Percentiles rank a stretch among this genome's conserved stretches.
These are phyloP conservation scores for Bjerkandera adusta DNA, from an alignment of 1,284 basidiomycete genomes.

Conservation along the genomic window DNA sequence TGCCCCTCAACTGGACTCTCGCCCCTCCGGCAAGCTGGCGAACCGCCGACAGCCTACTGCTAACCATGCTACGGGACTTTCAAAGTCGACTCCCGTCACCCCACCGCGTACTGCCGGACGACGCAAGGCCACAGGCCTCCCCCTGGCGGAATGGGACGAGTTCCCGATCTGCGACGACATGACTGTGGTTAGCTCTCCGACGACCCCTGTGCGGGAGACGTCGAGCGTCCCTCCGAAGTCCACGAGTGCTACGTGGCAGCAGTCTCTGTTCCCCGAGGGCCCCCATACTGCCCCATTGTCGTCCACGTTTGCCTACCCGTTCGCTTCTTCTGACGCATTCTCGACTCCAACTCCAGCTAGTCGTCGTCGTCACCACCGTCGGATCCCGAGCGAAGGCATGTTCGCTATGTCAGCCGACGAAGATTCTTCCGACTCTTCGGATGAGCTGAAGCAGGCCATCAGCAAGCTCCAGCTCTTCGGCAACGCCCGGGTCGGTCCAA, in stretches of 20 bases:
- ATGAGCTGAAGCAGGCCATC: conserved; percentile 38
- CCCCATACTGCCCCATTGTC: conserved; percentile 52
- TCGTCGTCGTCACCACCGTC: conserved; percentile 44
- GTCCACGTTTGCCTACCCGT: conserved; percentile 38
- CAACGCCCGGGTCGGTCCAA: conserved; percentile 28
- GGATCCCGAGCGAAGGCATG: conserved; percentile 63
- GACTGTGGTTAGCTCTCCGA: conserved; percentile 34
- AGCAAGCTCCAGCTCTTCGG: conserved; percentile 29
- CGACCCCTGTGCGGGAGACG: conserved; percentile 32
- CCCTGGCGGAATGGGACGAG: conserved; percentile 26
- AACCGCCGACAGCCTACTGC: conserved; percentile 49
- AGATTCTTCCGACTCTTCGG: conserved; percentile 43
- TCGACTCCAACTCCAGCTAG: conserved; percentile 37
- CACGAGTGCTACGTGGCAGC: conserved; percentile 30
- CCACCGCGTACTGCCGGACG: conserved; percentile 17
- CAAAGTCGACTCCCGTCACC: conserved; percentile 16
- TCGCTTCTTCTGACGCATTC: conserved; percentile 29
- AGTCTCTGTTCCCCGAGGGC: conserved; percentile 34
- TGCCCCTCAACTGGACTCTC: conserved; percentile 40
- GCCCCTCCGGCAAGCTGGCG: conserved; percentile 52
- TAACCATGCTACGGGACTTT: conserved; percentile 34
- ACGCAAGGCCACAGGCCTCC: conserved; percentile 20
- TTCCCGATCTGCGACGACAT: conserved; percentile 71
- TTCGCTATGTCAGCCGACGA: conserved; percentile 72
- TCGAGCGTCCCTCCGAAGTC: conserved; percentile 25